Conservation (phyloP, 208 protist species). For the Trypanosoma lewisi region DNA sequence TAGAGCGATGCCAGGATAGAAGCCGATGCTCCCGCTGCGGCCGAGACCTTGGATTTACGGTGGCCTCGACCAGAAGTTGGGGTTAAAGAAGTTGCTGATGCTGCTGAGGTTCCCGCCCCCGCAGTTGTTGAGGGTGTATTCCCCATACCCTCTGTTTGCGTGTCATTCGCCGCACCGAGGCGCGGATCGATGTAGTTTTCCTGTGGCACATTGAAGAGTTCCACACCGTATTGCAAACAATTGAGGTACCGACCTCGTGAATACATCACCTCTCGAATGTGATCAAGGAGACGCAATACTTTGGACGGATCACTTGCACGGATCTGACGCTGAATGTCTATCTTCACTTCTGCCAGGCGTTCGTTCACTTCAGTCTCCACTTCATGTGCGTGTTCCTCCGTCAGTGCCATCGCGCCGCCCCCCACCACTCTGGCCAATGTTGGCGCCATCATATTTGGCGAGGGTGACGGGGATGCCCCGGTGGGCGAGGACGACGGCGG, state of each 20-base stretch:
- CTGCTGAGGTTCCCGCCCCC: neutral
- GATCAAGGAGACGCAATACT: constrained; percentile 54
- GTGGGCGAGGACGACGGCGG: too few species aligned
- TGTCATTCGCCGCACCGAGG: constrained; percentile 1
- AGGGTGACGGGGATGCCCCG: neutral
- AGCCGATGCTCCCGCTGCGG: constrained; percentile 8
- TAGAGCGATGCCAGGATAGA: constrained; percentile 13
- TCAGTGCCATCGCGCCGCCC: constrained; percentile 4
- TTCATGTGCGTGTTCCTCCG: constrained; percentile 22
- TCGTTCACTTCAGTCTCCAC: constrained; percentile 33
- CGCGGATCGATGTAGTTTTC: constrained; percentile 64
- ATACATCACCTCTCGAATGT: constrained; percentile 67
- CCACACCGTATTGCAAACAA: constrained; percentile 54
- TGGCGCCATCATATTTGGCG: neutral
- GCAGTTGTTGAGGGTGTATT: neutral
- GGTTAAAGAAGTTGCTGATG: constrained; percentile 1
- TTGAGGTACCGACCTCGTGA: constrained; percentile 55
- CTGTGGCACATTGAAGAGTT: constrained; percentile 55
- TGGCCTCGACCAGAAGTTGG: neutral
- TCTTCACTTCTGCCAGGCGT: constrained; percentile 28
- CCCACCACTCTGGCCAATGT: neutral
- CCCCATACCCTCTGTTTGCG: constrained; percentile 10
- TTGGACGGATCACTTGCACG: constrained; percentile 37
- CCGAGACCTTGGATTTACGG: neutral
- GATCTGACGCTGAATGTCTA: constrained; percentile 42